Percentiles rank a stretch among this genome's conserved stretches.
Evolutionary conservation across 495 filamentous ascomycete genomes (phyloP).

Genomic region (Lasiosphaeris hirsuta): DNA sequence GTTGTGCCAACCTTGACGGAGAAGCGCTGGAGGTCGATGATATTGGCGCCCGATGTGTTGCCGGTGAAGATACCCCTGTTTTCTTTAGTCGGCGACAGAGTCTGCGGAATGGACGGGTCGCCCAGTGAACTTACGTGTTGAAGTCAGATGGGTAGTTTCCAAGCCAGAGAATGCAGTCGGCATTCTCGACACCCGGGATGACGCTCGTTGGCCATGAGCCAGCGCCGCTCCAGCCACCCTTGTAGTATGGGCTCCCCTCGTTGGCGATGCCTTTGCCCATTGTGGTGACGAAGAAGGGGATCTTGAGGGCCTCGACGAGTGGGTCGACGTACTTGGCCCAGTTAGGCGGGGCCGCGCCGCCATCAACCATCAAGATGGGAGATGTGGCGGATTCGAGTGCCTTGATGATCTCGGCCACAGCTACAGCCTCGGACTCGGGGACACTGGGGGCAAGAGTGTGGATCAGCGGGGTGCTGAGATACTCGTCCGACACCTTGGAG

Average conservation of each 20-base stretch:
- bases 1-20: constrained; percentile 29
- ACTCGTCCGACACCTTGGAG: constrained; percentile 21
- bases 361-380: constrained; percentile 36
- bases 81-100: constrained; percentile 3
- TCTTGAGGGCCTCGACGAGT: constrained; percentile 30
- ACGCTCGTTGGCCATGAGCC: constrained; percentile 21
- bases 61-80: constrained; percentile 37
- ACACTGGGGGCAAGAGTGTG: constrained; percentile 15
- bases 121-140: constrained; percentile 21
- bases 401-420: constrained; percentile 24
- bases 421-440: constrained; percentile 17
- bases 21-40: constrained; percentile 43
- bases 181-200: constrained; percentile 24
- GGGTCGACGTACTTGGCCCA: constrained; percentile 23
- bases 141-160: constrained; percentile 33
- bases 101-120: background rate
- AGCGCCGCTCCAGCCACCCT: constrained; percentile 31
- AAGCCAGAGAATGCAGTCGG: constrained; percentile 38
- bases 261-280: constrained; percentile 37
- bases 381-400: constrained; percentile 21
- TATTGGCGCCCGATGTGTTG: constrained; percentile 17
- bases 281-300: constrained; percentile 31
- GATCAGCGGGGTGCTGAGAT: constrained; percentile 21
- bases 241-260: constrained; percentile 29
- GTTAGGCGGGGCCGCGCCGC: constrained; percentile 25